These are phyloP conservation scores for Kwoniella botswanensis DNA, from an alignment of 768 basidiomycete genomes.

Conservation along the genomic window DNA sequence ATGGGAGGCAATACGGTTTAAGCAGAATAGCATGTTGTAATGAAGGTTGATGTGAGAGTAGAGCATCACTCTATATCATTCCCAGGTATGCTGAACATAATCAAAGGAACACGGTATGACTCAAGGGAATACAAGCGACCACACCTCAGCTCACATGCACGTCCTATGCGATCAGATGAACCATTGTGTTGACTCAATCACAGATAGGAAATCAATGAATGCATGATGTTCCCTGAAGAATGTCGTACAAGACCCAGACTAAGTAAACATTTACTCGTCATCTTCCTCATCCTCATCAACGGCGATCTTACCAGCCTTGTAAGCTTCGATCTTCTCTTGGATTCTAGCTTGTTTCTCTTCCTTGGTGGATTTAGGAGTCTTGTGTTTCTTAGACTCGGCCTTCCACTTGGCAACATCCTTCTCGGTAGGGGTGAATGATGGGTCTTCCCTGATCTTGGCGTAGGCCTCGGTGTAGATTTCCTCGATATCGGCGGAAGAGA, in stretches of 20 bases:
- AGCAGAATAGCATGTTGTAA: no score
- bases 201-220: background rate
- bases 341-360: slow-evolving; percentile 80
- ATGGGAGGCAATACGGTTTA: no score
- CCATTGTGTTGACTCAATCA: no score
- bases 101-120: no score
- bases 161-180: no score
- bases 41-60: no score
- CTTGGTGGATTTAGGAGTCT: slow-evolving; percentile 69
- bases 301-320: slow-evolving; percentile 67
- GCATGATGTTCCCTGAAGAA: background rate
- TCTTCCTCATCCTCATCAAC: slow-evolving; percentile 51
- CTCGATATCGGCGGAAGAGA: slow-evolving; percentile 96
- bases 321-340: slow-evolving; percentile 85
- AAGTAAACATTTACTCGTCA: slow-evolving; percentile 17
- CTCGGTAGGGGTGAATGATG: slow-evolving; percentile 83
- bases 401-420: slow-evolving; percentile 88
- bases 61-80: no score
- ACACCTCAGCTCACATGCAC: no score
- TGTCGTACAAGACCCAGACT: slow-evolving; percentile 4
- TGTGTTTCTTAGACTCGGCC: slow-evolving; percentile 76
- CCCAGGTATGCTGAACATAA: no score
- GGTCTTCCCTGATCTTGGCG: slow-evolving; percentile 94
- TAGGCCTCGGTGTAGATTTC: slow-evolving; percentile 93
- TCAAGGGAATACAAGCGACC: no score